These are phyloP conservation scores for Xylariaceae sp. DNA, from an alignment of 2,329 filamentous ascomycete species.

Conservation along the genomic window DNA sequence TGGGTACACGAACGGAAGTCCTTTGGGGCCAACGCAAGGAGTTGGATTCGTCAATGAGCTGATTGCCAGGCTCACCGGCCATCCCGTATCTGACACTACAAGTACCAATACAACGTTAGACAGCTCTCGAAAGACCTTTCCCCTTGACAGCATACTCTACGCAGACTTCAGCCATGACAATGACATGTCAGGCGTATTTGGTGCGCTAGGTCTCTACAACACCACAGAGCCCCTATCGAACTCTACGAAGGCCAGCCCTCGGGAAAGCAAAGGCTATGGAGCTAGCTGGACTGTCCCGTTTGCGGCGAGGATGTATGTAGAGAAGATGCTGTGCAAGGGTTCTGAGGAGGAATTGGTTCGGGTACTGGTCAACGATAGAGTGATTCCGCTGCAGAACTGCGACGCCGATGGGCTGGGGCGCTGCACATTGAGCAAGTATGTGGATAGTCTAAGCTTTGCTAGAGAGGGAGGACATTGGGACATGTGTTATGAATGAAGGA, in stretches of 20 bases:
- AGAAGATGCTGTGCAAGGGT: conserved; percentile 76
- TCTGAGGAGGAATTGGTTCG: conserved; percentile 72
- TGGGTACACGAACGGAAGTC: conserved; percentile 76
- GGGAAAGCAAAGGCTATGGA: conserved; percentile 70
- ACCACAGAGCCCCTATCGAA: conserved; percentile 60
- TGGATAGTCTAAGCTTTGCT: conserved; percentile 78
- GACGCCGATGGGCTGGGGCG: conserved; percentile 71
- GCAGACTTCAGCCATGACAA: conserved; percentile 95
- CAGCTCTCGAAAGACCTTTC: conserved; percentile 70
- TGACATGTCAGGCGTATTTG: conserved; percentile 77
- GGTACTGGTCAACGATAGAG: conserved; percentile 82
- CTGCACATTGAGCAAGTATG: conserved; percentile 72
- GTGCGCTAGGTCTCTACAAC: conserved; percentile 80
- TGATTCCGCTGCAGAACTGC: conserved; percentile 75
- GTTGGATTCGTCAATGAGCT: conserved; percentile 90
- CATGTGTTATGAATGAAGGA: conserved; percentile 57
- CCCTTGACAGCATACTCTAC: conserved; percentile 71
- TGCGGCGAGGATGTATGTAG: conserved; percentile 79
- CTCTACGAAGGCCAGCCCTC: conserved; percentile 54
- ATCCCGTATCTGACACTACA: conserved; percentile 73
- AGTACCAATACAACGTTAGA: conserved; percentile 81
- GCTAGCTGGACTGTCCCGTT: conserved; percentile 84
- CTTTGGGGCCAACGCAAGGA: conserved; percentile 81
- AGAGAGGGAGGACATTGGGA: conserved; percentile 75
- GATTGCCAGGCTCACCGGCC: conserved; percentile 75